Conservation (phyloP, 148 eudicot genomes). For the Vaccinium vitisidaea region DNA sequence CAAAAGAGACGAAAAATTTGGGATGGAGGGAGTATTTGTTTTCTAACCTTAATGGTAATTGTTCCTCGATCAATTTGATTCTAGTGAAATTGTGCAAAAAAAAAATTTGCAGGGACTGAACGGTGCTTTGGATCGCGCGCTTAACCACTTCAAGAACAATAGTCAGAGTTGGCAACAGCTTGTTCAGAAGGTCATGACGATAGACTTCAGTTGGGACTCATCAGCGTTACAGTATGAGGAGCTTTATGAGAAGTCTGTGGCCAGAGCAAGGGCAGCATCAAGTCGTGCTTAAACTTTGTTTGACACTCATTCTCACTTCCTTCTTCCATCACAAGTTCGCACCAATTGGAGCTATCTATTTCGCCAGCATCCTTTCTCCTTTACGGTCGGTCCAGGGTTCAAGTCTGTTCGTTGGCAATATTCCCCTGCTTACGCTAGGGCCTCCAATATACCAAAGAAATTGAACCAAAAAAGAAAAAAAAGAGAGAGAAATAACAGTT, state of each 20-base stretch:
- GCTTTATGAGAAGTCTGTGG: slow-evolving; percentile 62
- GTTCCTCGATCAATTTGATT: not conserved
- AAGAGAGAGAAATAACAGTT: not conserved
- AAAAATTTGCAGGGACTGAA: slow-evolving; percentile 52
- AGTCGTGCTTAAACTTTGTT: slow-evolving; percentile 25
- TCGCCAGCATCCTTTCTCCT: not conserved
- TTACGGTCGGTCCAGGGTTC: not conserved
- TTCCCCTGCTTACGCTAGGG: not conserved
- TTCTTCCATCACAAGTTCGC: not conserved
- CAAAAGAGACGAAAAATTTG: too few relatives aligned
- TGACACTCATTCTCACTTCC: not conserved
- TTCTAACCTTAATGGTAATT: too few relatives aligned
- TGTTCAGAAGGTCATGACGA: slow-evolving; percentile 74
- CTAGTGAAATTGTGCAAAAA: not conserved
- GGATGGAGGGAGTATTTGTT: too few relatives aligned
- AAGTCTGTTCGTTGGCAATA: not conserved
- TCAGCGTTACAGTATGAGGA: slow-evolving; percentile 79
- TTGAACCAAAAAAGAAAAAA: not conserved
- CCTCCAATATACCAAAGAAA: not conserved
- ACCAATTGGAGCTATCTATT: not conserved
- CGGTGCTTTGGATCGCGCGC: slow-evolving; percentile 77
- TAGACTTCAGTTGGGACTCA: slow-evolving; percentile 89
- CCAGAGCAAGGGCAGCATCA: slow-evolving; percentile 59
- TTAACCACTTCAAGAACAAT: slow-evolving; percentile 47
- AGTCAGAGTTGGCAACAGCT: slow-evolving; percentile 67